phyloP scores from a whole-genome alignment of 208 protist genomes.

The Angomonas ambiguus region DNA sequence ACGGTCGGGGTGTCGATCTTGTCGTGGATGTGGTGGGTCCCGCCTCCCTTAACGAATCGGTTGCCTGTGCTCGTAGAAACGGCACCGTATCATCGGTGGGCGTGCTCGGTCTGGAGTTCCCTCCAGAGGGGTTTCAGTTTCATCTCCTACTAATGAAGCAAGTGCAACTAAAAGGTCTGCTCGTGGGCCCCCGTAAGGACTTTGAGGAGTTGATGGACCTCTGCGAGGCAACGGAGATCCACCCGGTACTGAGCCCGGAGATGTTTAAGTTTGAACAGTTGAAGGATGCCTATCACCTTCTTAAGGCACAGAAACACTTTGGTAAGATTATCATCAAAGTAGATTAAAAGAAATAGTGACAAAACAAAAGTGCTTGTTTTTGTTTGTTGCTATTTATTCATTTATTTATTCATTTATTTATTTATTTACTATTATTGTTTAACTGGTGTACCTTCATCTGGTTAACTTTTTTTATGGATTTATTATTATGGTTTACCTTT shows the following conservation, averaged over 20 bases:
- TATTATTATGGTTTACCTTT: too few species aligned
- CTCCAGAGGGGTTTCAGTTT: constrained; percentile 11
- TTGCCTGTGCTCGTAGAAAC: constrained; percentile 17
- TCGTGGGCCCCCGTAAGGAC: constrained; percentile 21
- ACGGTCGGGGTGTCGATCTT: constrained; percentile 23
- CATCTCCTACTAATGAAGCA: constrained; percentile 18
- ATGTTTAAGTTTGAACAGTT: constrained; percentile 20
- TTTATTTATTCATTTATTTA: background rate
- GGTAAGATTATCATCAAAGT: constrained; percentile 26
- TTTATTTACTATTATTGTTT: background rate
- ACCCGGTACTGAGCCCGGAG: constrained; percentile 14
- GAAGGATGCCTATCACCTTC: constrained; percentile 15
- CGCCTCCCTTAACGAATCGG: constrained; percentile 22
- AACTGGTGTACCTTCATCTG: too few species aligned
- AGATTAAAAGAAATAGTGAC: background rate
- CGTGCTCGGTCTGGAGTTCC: background rate
- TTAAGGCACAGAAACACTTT: constrained; percentile 20
- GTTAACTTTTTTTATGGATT: too few species aligned
- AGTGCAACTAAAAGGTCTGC: constrained; percentile 18
- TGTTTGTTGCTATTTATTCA: constrained; percentile 2
- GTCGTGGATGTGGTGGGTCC: constrained; percentile 27
- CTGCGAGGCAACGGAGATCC: constrained; percentile 13
- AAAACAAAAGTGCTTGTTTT: background rate
- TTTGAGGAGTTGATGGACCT: constrained; percentile 32
- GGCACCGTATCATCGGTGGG: constrained; percentile 13